Evolutionary conservation across 352 stramenopile genomes (phyloP), one percentile per base, ranked within the genome.

Genomic region (Pythium scleroteichum): DNA sequence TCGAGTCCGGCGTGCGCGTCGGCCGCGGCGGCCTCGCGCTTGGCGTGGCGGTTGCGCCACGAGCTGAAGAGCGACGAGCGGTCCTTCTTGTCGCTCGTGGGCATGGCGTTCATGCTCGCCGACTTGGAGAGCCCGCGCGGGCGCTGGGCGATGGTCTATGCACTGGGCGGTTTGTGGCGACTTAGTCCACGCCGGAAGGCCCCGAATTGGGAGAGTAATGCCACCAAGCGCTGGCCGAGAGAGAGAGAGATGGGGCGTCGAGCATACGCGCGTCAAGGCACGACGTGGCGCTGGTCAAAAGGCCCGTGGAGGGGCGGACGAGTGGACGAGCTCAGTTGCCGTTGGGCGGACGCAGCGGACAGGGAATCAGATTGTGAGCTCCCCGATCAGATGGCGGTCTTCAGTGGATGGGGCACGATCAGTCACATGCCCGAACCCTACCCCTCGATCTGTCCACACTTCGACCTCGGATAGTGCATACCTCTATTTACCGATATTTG

Each of bases 31-130:
- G 22, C 41, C 2, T 45, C n/a, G 14, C 53, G 38, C 40, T 42
- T 59, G 42, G 41, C 12, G 0, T 40, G 14, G 47, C 61, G 45
- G 23, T 47, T 54, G 20, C 55, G 53, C 62, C 62, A 69, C 20
- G 42, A 32, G 41, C 62, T 41, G 26, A 69, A 69, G 41, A 69
- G 24, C 40, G 52, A 64, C 14, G 38, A 35, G 32, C 53, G 45
- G 14, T 49, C 47, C 14, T 51, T 24, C 8, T 17, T 45, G 26
- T 29, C 23, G 33, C 23, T 45, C 22, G 26, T 9, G 10, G 26
- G 26, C 53, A 62, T 64, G 23, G 23, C 42, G 17, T 27, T 50
- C 42, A 54, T 62, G 39, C 62, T 69, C 27, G 62, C 32, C 22
- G 62, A 38, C 33, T 59, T 59, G 49, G 48, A 55, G 47, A 69